Conservation (phyloP, 148 eudicot species). For the Diospyros kaki region DNA sequence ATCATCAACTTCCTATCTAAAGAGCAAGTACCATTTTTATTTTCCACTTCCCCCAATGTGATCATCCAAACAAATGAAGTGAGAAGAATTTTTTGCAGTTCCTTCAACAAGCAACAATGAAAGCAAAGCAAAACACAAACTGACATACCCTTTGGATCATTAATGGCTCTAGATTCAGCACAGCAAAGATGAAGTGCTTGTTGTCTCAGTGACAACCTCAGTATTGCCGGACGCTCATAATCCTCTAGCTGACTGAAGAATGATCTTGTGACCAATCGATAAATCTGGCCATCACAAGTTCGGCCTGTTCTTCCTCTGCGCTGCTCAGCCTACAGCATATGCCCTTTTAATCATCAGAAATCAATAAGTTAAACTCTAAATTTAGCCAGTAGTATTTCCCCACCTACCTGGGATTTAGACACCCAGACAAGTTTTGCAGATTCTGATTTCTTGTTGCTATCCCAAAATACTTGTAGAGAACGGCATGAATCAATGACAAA, state of each 20-base stretch:
- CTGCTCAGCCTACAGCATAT: slow-evolving; percentile 71
- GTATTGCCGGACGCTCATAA: slow-evolving; percentile 68
- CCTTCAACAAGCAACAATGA: background rate
- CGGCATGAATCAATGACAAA: slow-evolving; percentile 92
- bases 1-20: background rate
- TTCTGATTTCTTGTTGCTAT: slow-evolving; percentile 53
- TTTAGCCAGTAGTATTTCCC: background rate
- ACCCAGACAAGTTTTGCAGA: slow-evolving; percentile 83
- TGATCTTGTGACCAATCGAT: slow-evolving; percentile 72
- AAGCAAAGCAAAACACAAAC: slow-evolving; percentile 4
- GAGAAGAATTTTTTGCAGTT: background rate
- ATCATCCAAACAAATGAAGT: background rate
- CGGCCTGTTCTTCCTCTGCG: slow-evolving; percentile 96
- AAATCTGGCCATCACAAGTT: slow-evolving; percentile 85
- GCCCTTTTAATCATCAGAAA: background rate
- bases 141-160: slow-evolving; percentile 73
- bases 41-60: background rate
- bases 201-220: slow-evolving; percentile 64
- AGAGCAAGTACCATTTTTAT: background rate
- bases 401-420: slow-evolving; percentile 85
- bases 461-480: slow-evolving; percentile 91
- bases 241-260: slow-evolving; percentile 58
- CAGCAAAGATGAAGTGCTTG: slow-evolving; percentile 84
- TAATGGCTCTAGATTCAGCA: slow-evolving; percentile 75
- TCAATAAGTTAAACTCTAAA: background rate